phyloP scores from a whole-genome alignment of 148 eudicot species.

The Spergularia bocconei region DNA sequence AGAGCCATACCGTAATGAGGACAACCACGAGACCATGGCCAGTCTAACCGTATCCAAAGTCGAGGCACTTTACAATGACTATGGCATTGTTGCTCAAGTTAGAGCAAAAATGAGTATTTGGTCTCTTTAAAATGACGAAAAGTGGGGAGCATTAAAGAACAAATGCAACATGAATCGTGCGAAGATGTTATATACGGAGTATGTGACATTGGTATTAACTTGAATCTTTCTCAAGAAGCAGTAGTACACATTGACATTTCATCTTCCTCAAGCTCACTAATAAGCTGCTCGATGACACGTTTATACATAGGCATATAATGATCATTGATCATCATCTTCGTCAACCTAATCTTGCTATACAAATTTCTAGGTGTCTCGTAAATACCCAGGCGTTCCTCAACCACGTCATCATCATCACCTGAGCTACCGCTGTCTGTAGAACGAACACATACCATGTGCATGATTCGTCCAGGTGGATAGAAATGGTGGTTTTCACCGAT shows the following conservation, averaged over 20 bases:
- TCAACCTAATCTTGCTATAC: slow-evolving; percentile 80
- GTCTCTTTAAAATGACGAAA: too few species aligned
- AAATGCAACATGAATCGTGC: neutral
- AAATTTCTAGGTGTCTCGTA: slow-evolving; percentile 71
- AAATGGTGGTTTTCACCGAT: slow-evolving; percentile 61
- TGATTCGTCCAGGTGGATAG: slow-evolving; percentile 81
- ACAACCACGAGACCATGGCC: too few species aligned
- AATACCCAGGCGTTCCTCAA: slow-evolving; percentile 52
- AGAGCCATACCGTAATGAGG: too few species aligned
- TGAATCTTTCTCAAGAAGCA: slow-evolving; percentile 13
- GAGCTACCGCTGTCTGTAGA: slow-evolving; percentile 26
- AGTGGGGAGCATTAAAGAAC: neutral
- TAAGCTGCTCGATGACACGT: slow-evolving; percentile 74
- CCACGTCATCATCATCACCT: slow-evolving; percentile 18
- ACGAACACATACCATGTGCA: slow-evolving; percentile 66
- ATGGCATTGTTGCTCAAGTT: too few species aligned
- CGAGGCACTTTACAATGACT: too few species aligned
- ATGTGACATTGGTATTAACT: slow-evolving; percentile 9
- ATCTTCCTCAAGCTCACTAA: slow-evolving; percentile 66
- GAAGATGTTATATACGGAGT: neutral
- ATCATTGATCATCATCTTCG: slow-evolving; percentile 86
- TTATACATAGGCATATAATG: slow-evolving; percentile 97
- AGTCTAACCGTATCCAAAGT: too few species aligned
- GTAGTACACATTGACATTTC: slow-evolving; percentile 32
- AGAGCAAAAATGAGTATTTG: neutral